phyloP scores from a whole-genome alignment of 2,329 filamentous ascomycete genomes.

The Blastomyces percursus region DNA sequence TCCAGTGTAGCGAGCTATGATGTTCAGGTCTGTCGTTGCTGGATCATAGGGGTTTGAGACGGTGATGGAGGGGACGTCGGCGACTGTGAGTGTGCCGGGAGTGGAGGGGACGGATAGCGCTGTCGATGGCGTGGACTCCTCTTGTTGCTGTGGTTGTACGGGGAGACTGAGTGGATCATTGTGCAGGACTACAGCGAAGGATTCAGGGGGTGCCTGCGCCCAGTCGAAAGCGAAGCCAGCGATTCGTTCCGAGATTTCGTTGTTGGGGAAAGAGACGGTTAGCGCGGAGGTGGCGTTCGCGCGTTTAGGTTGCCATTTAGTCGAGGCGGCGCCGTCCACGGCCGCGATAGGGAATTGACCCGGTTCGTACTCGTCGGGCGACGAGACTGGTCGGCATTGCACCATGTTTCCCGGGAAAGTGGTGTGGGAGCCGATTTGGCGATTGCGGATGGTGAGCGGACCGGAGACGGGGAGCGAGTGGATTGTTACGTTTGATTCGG shows the following conservation, averaged over 20 bases:
- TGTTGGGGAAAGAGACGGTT: constrained; percentile 45
- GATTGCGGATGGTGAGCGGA: constrained; percentile 47
- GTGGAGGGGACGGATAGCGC: constrained; percentile 7
- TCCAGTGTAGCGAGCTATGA: constrained; percentile 27
- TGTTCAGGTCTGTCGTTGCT: constrained; percentile 21
- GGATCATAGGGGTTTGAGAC: constrained; percentile 31
- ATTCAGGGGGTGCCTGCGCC: constrained; percentile 45
- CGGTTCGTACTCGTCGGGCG: constrained; percentile 40
- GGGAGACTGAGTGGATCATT: constrained; percentile 33
- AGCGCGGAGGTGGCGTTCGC: constrained; percentile 44
- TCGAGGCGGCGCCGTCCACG: constrained; percentile 55
- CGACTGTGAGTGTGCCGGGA: constrained; percentile 17
- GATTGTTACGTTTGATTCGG: constrained; percentile 29
- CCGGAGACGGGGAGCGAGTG: constrained; percentile 41
- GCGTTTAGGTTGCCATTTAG: constrained; percentile 53
- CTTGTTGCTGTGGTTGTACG: not conserved
- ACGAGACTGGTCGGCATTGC: constrained; percentile 50
- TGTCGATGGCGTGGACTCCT: not conserved
- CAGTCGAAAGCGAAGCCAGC: constrained; percentile 49
- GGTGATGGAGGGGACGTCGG: constrained; percentile 21
- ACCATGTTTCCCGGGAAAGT: constrained; percentile 51
- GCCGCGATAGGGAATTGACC: constrained; percentile 60
- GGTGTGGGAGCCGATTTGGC: constrained; percentile 43
- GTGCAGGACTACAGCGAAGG: constrained; percentile 45
- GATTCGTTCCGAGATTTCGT: constrained; percentile 19